phyloP scores from a whole-genome alignment of 768 basidiomycete genomes.

The Thelephora aurantiotincta region DNA sequence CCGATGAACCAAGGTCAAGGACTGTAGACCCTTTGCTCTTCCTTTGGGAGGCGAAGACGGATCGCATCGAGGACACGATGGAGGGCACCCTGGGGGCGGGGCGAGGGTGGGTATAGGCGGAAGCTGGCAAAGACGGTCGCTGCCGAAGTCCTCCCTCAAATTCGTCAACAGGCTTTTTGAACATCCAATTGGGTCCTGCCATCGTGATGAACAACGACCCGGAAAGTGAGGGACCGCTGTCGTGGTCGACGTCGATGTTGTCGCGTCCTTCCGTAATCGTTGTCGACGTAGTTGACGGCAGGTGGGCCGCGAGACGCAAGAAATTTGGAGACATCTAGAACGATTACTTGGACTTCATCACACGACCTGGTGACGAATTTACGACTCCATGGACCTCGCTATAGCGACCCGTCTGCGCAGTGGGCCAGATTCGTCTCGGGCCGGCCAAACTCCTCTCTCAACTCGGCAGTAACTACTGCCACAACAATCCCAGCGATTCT shows the following conservation, averaged over 20 bases:
- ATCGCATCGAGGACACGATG: constrained; percentile 25
- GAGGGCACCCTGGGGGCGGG: constrained; percentile 6
- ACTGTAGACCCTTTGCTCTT: constrained; percentile 29
- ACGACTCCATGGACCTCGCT: too few species aligned
- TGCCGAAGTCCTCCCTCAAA: neutral
- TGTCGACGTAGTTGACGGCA: neutral
- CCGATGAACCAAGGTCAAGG: constrained; percentile 31
- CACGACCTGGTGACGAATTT: too few species aligned
- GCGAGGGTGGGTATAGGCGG: constrained; percentile 5
- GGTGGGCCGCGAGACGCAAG: too few species aligned
- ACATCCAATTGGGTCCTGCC: neutral
- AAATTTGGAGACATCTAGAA: too few species aligned
- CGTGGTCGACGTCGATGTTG: neutral
- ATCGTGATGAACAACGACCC: neutral
- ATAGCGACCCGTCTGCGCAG: too few species aligned
- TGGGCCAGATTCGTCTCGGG: too few species aligned
- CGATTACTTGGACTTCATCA: too few species aligned
- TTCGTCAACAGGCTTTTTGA: neutral
- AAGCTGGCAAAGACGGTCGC: constrained; percentile 3
- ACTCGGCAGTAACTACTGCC: too few species aligned
- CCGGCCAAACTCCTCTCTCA: too few species aligned
- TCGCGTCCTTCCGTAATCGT: neutral
- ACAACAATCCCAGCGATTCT: too few species aligned
- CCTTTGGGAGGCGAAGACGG: constrained; percentile 36
- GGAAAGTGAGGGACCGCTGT: neutral